Evolutionary conservation across 2,329 filamentous ascomycete genomes (phyloP).

Genomic region (Hortaea werneckii): DNA sequence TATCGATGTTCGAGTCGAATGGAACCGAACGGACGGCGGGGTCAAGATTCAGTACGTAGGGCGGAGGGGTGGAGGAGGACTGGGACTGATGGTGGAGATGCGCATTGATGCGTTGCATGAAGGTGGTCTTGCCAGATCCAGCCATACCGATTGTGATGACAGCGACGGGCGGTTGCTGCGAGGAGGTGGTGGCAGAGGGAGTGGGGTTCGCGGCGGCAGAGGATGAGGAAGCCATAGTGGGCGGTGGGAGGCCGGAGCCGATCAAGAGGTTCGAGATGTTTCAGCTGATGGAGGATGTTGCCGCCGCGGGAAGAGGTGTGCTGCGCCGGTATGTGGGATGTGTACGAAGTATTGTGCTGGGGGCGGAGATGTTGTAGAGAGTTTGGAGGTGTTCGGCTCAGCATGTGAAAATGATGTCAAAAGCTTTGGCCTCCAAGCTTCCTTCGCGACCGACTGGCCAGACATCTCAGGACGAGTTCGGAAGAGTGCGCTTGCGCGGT

Average conservation of each 20-base stretch:
- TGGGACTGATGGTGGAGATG: conserved; percentile 58
- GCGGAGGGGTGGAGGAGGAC: conserved; percentile 50
- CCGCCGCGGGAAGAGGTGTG: too few relatives aligned
- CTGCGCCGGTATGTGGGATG: too few relatives aligned
- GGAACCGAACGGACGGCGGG: conserved; percentile 88
- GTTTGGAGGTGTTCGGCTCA: too few relatives aligned
- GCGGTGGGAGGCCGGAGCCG: conserved; percentile 1
- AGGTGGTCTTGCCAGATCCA: conserved; percentile 97
- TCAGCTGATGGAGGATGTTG: too few relatives aligned
- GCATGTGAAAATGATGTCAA: too few relatives aligned
- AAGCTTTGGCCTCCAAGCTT: too few relatives aligned
- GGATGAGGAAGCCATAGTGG: conserved; percentile 7
- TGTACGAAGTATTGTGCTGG: too few relatives aligned
- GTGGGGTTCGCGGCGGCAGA: conserved; percentile 9
- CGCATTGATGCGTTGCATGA: conserved; percentile 96
- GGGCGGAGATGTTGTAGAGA: too few relatives aligned
- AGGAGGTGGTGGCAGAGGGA: neutral
- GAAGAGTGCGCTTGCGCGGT: too few relatives aligned
- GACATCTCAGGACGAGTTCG: too few relatives aligned
- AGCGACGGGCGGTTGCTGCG: conserved; percentile 49
- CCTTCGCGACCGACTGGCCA: too few relatives aligned
- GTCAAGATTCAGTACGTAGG: conserved; percentile 95
- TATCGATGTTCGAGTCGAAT: conserved; percentile 96
- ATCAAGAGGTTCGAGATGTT: too few relatives aligned
- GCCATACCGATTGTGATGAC: conserved; percentile 98